These are phyloP conservation scores for Chaetoceros muelleri DNA, from an alignment of 108 stramenopile species.

Conservation along the genomic window DNA sequence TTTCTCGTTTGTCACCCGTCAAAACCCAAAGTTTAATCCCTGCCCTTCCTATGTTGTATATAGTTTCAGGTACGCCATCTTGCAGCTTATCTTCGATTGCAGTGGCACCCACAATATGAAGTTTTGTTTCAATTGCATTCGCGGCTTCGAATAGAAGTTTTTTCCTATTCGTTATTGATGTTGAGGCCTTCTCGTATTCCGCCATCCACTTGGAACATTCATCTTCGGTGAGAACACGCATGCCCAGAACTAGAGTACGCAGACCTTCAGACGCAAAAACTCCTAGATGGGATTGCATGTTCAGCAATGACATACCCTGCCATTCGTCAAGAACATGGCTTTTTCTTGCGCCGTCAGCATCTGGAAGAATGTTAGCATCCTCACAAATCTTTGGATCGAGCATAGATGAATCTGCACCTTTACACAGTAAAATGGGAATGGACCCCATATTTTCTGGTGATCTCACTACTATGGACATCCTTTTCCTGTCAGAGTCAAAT, in stretches of 20 bases:
- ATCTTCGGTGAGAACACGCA: constrained; percentile 66
- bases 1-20: constrained; percentile 97
- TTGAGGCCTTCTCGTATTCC: constrained; percentile 58
- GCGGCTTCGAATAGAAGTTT: constrained; percentile 66
- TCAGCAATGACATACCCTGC: constrained; percentile 46
- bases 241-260: constrained; percentile 88
- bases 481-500: constrained; percentile 90
- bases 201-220: constrained; percentile 72
- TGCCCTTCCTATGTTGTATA: constrained; percentile 80
- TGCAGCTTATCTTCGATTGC: constrained; percentile 98
- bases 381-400: constrained; percentile 45
- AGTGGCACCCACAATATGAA: constrained; percentile 89
- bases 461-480: constrained; percentile 90
- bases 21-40: constrained; percentile 97
- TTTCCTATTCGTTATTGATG: constrained; percentile 64
- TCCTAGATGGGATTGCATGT: constrained; percentile 67
- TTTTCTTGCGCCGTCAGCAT: background rate
- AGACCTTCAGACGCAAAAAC: constrained; percentile 92
- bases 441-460: constrained; percentile 66
- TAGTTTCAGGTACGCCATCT: constrained; percentile 91
- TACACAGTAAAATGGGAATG: constrained; percentile 68
- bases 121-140: constrained; percentile 63
- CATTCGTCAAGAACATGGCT: constrained; percentile 16
- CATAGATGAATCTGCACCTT: constrained; percentile 94
- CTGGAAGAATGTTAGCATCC: constrained; percentile 14